A percentile compares a stretch with the other conserved stretches of the same genome.
Conservation (phyloP, 768 basidiomycete genomes). For the Tylopilus intermedius region DNA sequence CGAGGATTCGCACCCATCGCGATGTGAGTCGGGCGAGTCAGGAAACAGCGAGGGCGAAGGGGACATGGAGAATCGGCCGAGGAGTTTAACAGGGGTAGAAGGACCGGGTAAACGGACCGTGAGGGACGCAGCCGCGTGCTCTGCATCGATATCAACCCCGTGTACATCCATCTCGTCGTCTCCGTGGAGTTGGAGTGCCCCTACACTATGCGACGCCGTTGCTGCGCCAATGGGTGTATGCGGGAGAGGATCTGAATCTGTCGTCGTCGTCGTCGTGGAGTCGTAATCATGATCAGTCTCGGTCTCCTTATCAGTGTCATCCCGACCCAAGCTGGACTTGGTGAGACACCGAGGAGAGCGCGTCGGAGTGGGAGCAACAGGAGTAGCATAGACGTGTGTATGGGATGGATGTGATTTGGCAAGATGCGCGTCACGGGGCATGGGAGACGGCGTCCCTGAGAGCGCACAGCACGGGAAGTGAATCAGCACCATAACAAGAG, state of each 20-base stretch:
- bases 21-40: neutral
- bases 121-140: neutral
- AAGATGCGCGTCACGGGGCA: conserved; percentile 8
- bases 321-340: conserved; percentile 3
- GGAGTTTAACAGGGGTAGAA: conserved; percentile 15
- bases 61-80: conserved; percentile 10
- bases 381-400: conserved; percentile 3
- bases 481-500: conserved; percentile 8
- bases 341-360: conserved; percentile 1
- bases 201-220: conserved; percentile 4
- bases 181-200: conserved; percentile 7
- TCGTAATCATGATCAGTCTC: conserved; percentile 26
- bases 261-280: conserved; percentile 25
- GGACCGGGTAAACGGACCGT: conserved; percentile 11
- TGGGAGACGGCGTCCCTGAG: conserved; percentile 15
- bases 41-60: conserved; percentile 1
- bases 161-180: conserved; percentile 12
- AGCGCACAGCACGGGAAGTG: neutral
- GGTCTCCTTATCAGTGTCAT: conserved; percentile 19
- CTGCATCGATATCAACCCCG: conserved; percentile 7
- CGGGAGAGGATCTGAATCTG: conserved; percentile 25
- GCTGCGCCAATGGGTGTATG: conserved; percentile 21
- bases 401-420: conserved; percentile 2
- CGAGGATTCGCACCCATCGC: conserved; percentile 5
- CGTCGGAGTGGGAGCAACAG: neutral